A percentile compares a stretch with the other conserved stretches of the same genome.
These are phyloP conservation scores for Calocera viscosa DNA, from an alignment of 768 basidiomycete genomes.

Conservation along the genomic window DNA sequence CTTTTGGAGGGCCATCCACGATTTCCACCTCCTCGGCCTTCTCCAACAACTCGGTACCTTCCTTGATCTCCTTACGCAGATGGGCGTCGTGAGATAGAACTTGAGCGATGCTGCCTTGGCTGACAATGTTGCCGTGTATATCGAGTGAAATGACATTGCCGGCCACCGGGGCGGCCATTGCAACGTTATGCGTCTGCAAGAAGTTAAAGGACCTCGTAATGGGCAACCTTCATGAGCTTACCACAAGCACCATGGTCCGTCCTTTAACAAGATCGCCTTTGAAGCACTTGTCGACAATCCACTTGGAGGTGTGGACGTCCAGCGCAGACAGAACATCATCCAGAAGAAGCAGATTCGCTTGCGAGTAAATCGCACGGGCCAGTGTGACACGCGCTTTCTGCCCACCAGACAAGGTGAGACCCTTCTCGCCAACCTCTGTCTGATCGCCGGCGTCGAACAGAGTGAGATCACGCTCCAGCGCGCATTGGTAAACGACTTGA, in stretches of 20 bases:
- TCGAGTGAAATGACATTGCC: conserved; percentile 25
- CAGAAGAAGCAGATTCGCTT: conserved; percentile 24
- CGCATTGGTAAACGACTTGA: conserved; percentile 9
- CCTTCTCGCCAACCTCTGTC: conserved; percentile 29
- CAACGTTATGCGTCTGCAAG: conserved; percentile 28
- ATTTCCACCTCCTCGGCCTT: conserved; percentile 17
- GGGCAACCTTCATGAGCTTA: too few relatives aligned
- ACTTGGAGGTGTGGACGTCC: conserved; percentile 31
- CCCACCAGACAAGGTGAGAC: conserved; percentile 25
- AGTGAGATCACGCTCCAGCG: conserved; percentile 24
- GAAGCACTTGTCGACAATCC: conserved; percentile 36
- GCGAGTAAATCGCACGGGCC: conserved; percentile 26
- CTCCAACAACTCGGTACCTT: conserved; percentile 17
- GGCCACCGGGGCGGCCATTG: conserved; percentile 25
- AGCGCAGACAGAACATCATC: conserved; percentile 31
- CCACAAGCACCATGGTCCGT: conserved; percentile 44
- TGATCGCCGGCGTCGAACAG: conserved; percentile 26
- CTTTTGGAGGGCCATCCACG: not conserved
- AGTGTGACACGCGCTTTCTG: conserved; percentile 30
- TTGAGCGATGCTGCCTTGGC: conserved; percentile 23
- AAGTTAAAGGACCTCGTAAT: not conserved
- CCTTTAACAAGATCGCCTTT: conserved; percentile 36
- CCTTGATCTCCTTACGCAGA: conserved; percentile 19
- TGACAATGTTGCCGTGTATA: conserved; percentile 21
- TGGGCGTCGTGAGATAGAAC: conserved; percentile 18